Evolutionary conservation across 2,329 filamentous ascomycete species (phyloP).

Genomic region (Neofusicoccum parvum): DNA sequence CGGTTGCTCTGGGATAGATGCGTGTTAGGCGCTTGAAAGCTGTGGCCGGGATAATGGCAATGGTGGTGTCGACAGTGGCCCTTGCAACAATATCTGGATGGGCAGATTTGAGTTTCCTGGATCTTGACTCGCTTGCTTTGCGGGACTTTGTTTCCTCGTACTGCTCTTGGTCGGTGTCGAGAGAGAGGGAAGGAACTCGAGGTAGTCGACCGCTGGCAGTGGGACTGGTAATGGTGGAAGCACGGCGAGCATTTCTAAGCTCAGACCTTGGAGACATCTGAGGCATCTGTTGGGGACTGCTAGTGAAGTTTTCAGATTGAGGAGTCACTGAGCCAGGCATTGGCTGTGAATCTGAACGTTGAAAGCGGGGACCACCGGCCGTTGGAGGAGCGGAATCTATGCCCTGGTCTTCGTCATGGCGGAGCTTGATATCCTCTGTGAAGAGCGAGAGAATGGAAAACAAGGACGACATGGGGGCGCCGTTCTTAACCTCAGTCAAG

Average conservation of each 20-base stretch:
- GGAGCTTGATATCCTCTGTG: slow-evolving; percentile 87
- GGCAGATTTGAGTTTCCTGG: slow-evolving; percentile 66
- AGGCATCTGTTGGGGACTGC: slow-evolving; percentile 39
- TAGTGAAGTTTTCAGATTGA: slow-evolving; percentile 36
- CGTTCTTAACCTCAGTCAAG: slow-evolving; percentile 95
- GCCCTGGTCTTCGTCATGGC: slow-evolving; percentile 60
- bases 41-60: slow-evolving; percentile 95
- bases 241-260: slow-evolving; percentile 29
- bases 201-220: slow-evolving; percentile 46
- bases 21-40: slow-evolving; percentile 90
- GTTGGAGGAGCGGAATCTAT: slow-evolving; percentile 51
- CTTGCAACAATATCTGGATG: slow-evolving; percentile 97
- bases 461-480: slow-evolving; percentile 95
- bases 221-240: slow-evolving; percentile 34
- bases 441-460: slow-evolving; percentile 98
- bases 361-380: slow-evolving; percentile 26
- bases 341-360: slow-evolving; percentile 24
- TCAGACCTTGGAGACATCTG: slow-evolving; percentile 31
- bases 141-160: slow-evolving; percentile 22
- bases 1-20: slow-evolving; percentile 92
- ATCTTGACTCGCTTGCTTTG: slow-evolving; percentile 27
- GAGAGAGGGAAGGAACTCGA: slow-evolving; percentile 72
- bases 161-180: slow-evolving; percentile 52
- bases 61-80: slow-evolving; percentile 93
- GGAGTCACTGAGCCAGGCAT: slow-evolving; percentile 34